These are phyloP conservation scores for Ceratorhiza oryzae-sativae DNA, from an alignment of 1,284 basidiomycete genomes.

Conservation along the genomic window DNA sequence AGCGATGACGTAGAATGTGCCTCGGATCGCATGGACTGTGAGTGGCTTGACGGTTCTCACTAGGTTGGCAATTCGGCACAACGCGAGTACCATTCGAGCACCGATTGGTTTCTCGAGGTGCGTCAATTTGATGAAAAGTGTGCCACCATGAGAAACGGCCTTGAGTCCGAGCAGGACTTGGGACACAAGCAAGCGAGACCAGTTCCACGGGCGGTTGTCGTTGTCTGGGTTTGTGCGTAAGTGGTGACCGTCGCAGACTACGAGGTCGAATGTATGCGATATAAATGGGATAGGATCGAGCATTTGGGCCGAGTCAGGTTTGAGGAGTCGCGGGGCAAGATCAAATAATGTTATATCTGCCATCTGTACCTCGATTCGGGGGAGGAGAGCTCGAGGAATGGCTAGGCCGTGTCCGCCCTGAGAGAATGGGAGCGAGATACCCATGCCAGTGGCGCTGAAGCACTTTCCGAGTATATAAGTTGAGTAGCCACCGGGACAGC, in stretches of 20 bases:
- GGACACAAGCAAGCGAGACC: constrained; percentile 47
- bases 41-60: constrained; percentile 47
- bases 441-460: constrained; percentile 7
- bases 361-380: constrained; percentile 6
- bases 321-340: constrained; percentile 6
- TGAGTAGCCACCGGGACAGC: constrained; percentile 36
- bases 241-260: constrained; percentile 51
- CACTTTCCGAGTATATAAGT: constrained; percentile 36
- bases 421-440: constrained; percentile 29
- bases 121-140: constrained; percentile 50
- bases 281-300: constrained; percentile 20
- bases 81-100: constrained; percentile 48
- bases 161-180: constrained; percentile 50
- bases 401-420: constrained; percentile 35
- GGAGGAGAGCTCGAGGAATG: not conserved
- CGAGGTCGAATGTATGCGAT: constrained; percentile 47
- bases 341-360: constrained; percentile 25
- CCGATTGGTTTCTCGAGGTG: constrained; percentile 49
- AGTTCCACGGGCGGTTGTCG: constrained; percentile 44
- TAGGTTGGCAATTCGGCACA: constrained; percentile 42
- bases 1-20: constrained; percentile 49
- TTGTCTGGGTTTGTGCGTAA: constrained; percentile 46
- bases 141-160: constrained; percentile 48
- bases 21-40: constrained; percentile 47
- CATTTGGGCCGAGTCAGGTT: too few species aligned